These are phyloP conservation scores for Hortiboletus campestris DNA, from an alignment of 768 basidiomycete species.

Conservation along the genomic window DNA sequence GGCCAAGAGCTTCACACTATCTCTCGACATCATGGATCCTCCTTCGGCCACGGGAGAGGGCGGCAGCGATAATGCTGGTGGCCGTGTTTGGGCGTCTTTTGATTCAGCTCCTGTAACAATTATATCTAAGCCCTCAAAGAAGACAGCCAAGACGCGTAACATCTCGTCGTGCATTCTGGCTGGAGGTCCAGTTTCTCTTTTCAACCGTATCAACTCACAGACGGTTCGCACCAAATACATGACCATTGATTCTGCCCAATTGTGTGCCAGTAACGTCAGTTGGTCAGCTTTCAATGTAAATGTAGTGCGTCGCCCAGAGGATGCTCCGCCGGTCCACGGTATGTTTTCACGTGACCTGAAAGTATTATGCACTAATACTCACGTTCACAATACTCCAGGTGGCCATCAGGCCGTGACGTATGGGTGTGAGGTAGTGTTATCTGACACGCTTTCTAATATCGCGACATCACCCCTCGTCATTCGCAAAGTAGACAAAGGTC, in stretches of 20 bases:
- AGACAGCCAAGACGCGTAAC: conserved; percentile 93
- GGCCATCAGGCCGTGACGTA: conserved; percentile 88
- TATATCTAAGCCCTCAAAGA: conserved; percentile 96
- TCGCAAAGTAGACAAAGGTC: conserved; percentile 89
- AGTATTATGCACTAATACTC: conserved; percentile 36
- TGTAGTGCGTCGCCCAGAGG: conserved; percentile 73
- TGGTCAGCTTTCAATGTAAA: conserved; percentile 97
- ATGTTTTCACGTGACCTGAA: conserved; percentile 53
- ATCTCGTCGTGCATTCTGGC: conserved; percentile 88
- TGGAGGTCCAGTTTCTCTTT: conserved; percentile 86
- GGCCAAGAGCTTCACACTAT: conserved; percentile 85
- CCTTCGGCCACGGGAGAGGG: conserved; percentile 47
- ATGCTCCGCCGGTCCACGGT: conserved; percentile 60
- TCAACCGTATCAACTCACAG: conserved; percentile 96
- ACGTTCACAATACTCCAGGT: conserved; percentile 43
- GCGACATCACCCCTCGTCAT: conserved; percentile 84
- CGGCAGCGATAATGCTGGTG: conserved; percentile 36
- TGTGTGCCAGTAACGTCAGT: conserved; percentile 85
- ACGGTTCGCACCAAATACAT: conserved; percentile 97
- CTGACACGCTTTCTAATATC: conserved; percentile 82
- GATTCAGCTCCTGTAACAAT: conserved; percentile 90
- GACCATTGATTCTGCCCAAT: conserved; percentile 81
- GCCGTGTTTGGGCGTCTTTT: conserved; percentile 87
- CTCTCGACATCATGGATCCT: conserved; percentile 82
- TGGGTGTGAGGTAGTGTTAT: conserved; percentile 83